These are phyloP conservation scores for Orbilia javanica DNA, from an alignment of 2,329 filamentous ascomycete genomes.

Conservation along the genomic window DNA sequence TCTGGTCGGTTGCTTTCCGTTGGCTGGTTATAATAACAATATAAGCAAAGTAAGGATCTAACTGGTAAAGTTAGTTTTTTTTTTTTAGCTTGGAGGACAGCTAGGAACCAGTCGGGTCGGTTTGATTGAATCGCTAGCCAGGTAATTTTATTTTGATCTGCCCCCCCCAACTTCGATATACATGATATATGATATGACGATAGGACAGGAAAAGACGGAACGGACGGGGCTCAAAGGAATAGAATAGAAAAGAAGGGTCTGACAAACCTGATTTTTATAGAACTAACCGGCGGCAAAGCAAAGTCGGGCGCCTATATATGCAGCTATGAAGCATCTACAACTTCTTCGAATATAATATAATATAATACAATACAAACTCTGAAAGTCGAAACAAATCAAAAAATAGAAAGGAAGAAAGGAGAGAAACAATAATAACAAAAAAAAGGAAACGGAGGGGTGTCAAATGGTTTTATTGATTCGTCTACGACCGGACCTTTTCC, in stretches of 20 bases:
- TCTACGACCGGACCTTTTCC: background rate
- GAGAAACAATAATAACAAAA: background rate
- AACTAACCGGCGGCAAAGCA: too few relatives aligned
- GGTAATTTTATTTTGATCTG: conserved; percentile 24
- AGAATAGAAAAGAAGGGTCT: background rate
- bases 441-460: background rate
- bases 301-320: too few relatives aligned
- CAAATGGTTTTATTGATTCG: background rate
- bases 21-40: background rate
- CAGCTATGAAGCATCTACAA: too few relatives aligned
- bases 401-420: background rate
- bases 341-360: too few relatives aligned
- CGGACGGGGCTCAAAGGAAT: background rate
- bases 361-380: background rate
- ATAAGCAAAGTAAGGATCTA: too few relatives aligned
- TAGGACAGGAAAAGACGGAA: background rate
- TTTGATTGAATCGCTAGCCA: conserved; percentile 37
- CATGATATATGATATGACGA: background rate
- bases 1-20: background rate
- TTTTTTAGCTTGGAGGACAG: too few relatives aligned
- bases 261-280: background rate
- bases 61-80: background rate
- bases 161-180: background rate
- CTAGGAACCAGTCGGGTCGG: conserved; percentile 23
- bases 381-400: background rate